These are phyloP conservation scores for Termitomyces sp. DNA, from an alignment of 768 basidiomycete genomes.

Conservation along the genomic window DNA sequence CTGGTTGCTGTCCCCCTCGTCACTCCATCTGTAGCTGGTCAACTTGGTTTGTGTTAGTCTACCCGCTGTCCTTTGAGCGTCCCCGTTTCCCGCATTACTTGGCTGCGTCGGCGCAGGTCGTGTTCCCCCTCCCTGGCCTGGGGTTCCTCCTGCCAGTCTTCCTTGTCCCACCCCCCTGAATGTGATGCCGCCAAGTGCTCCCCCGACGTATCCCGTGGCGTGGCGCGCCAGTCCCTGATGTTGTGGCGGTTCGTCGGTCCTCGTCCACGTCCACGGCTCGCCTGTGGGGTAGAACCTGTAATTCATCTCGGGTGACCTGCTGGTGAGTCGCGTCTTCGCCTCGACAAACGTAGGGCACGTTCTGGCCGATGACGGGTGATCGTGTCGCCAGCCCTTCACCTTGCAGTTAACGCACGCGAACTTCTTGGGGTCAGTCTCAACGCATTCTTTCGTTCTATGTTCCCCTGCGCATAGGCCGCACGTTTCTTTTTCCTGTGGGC, in stretches of 20 bases:
- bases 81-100: too few relatives aligned
- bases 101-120: too few relatives aligned
- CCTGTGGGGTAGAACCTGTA: constrained; percentile 12
- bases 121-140: too few relatives aligned
- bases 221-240: background rate
- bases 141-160: background rate
- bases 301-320: constrained; percentile 8
- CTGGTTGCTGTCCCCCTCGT: too few relatives aligned
- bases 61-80: too few relatives aligned
- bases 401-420: constrained; percentile 21
- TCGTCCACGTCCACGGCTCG: constrained; percentile 9
- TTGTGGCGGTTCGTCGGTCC: background rate
- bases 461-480: constrained; percentile 13
- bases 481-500: constrained; percentile 2
- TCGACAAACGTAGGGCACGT: constrained; percentile 18
- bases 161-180: background rate
- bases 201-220: background rate
- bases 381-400: constrained; percentile 5
- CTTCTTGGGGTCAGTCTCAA: background rate
- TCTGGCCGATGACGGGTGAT: constrained; percentile 22
- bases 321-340: constrained; percentile 1
- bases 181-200: background rate
- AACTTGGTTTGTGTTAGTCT: too few relatives aligned
- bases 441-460: constrained; percentile 18
- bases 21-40: too few relatives aligned